Base-by-base conservation (phyloP, 495 filamentous ascomycete genomes). In the Thozetella sp. region DNA sequence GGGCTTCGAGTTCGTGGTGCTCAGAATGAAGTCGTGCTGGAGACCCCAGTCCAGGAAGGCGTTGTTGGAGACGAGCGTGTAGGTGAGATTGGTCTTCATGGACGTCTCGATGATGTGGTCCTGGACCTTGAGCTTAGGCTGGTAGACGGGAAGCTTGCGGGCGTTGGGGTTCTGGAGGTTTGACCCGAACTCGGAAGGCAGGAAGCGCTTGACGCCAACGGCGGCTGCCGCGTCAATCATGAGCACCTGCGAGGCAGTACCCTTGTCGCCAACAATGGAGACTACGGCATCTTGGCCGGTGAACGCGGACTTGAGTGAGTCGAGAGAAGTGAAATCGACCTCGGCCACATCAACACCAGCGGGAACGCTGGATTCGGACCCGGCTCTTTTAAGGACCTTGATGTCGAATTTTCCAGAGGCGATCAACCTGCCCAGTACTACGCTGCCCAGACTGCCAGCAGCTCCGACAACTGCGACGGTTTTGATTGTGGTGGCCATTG, bases 171-270 rank as follows among this genome's bases (percentile, higher is more conserved):
- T 68, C 27, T 51, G 23, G 1, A 72, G 72, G 54, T 86, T 73
- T 48, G 66, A 72, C 37, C 85, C 86, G 58, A 78, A 88, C 30
- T 85, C 82, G 22, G 80, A 81, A 0, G 83, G 84, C 34, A 88
- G 64, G 62, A 83, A 81, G 27, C 82, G 78, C 63, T 78, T 69
- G 10, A 87, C 81, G 15, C 75, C 72, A 0, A 80, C 79, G 6
- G 73, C 72, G 17, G 75, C 65, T n/a, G 83, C 74, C 2, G 84
- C 85, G 15, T 84, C 77, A 37, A 86, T 70, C 20, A 86, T 64
- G 1, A 57, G 56, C 1, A 65, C 48, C 50, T 86, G 81, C 3
- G 62, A 54, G 0, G 56, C 23, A 1, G 65, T 58, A 0, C 65
- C 19, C 0, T 57, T 54, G 0, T 43, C 50, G 9, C 58, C 24